A percentile compares a stretch with the other conserved stretches of the same genome.
These are phyloP conservation scores for Sideroxylon spinosum DNA, from an alignment of 179 eudicot genomes.

Conservation along the genomic window DNA sequence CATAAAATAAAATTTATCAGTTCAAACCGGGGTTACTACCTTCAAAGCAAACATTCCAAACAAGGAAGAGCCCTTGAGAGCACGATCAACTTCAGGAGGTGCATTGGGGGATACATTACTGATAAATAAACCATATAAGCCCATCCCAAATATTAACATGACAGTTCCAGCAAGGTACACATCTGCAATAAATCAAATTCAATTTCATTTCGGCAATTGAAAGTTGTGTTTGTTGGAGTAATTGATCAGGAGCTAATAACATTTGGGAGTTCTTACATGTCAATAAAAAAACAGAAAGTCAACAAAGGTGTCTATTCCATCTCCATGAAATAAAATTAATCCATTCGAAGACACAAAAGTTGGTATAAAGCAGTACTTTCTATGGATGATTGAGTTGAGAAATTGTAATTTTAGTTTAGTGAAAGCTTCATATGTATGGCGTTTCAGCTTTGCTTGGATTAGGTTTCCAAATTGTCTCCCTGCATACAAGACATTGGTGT, in stretches of 20 bases:
- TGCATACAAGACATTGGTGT: not conserved
- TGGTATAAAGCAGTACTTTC: not conserved
- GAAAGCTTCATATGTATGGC: not conserved
- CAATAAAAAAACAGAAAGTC: not conserved
- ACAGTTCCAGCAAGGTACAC: constrained; percentile 97
- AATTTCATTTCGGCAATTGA: constrained; percentile 1
- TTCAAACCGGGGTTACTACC: constrained; percentile 36
- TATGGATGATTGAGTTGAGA: too few species aligned
- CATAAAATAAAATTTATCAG: not conserved
- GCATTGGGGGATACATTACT: constrained; percentile 50
- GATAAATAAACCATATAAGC: constrained; percentile 83
- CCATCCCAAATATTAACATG: constrained; percentile 96
- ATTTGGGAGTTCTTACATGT: not conserved
- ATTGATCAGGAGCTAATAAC: not conserved
- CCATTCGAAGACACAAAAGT: not conserved
- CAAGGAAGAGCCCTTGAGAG: constrained; percentile 83
- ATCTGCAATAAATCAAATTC: constrained; percentile 45
- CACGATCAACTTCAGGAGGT: constrained; percentile 61
- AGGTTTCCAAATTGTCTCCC: not conserved
- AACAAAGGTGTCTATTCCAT: not conserved
- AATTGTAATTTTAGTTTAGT: not conserved
- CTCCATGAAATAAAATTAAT: not conserved
- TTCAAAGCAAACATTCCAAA: constrained; percentile 96
- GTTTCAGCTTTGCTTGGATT: not conserved
- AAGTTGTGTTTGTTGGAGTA: not conserved